Base-by-base conservation (phyloP, 1,284 basidiomycete genomes). In the Cryptococcus neoformans region DNA sequence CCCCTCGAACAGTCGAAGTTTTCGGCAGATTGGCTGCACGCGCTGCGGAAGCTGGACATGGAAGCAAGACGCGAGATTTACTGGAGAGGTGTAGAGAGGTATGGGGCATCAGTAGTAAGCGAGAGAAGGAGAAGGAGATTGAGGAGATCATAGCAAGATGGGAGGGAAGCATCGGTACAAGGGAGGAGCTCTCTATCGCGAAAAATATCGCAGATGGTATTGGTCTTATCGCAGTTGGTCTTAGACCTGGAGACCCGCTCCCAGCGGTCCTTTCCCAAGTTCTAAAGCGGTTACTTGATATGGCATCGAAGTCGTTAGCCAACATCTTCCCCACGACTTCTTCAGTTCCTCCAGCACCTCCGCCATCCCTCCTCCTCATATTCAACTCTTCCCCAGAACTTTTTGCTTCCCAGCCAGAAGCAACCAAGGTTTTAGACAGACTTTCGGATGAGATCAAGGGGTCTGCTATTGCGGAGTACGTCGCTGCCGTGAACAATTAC, bases 381-480 rank as follows among this genome's bases (percentile, higher is more conserved):
- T 54, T 76, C 39, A 59, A 56, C 16, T 55, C 68, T 1, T 65
- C 67, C 1, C 58, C 61, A 2, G 51, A 57, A 0, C 44, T 67
- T 5, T 5, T 73, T 51, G 34, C 64, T 2, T 21, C 56, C 1
- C 65, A 67, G 9, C 55, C 60, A 4, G 28, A 54, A 1, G 49
- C 61, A 0, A 42, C 49, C 4, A 58, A 59, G 38, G 46, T 55
- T 0, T 44, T 71, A 10, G 64, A 60, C 2, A 64, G 69, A 11
- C 51, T 70, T 9, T 58, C 60, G 2, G 73, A 76, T 47, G 73
- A 76, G 54, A 47, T 78, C 10, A 68, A 67, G 41, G 71, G 63
- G 0, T 59, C 57, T 1, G 74, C 75, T 2, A 73, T 77, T 4
- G 66, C 65, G 7, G 75, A 74, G 54, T 78, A 77, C 52, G 74